Evolutionary conservation across 306 rosid genomes (phyloP).

Genomic region (Vigna hirtella): DNA sequence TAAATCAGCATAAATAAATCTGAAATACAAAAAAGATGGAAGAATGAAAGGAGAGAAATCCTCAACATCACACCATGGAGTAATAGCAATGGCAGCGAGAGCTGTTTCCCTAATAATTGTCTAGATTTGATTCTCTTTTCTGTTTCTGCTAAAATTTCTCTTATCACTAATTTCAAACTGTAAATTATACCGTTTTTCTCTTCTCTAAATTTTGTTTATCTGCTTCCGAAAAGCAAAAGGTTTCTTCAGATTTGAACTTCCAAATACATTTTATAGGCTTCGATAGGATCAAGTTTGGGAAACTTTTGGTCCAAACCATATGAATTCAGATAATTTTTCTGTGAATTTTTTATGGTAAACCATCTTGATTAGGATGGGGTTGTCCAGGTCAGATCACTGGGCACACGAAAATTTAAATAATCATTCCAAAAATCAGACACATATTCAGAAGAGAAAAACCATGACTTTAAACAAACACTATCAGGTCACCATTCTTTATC

Average conservation of each 20-base stretch:
- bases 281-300: neutral
- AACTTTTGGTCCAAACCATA: neutral
- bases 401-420: neutral
- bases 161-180: neutral
- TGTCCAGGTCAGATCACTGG: neutral
- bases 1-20: slow-evolving; percentile 21
- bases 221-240: neutral
- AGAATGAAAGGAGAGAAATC: slow-evolving; percentile 1
- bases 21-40: neutral
- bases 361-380: neutral
- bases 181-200: slow-evolving; percentile 9
- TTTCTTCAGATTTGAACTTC: neutral
- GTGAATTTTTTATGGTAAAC: neutral
- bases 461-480: neutral
- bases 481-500: neutral
- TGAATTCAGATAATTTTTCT: neutral
- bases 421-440: neutral
- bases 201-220: neutral
- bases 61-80: slow-evolving; percentile 19
- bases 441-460: neutral
- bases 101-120: slow-evolving; percentile 24
- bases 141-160: neutral
- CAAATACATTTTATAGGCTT: neutral
- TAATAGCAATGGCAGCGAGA: slow-evolving; percentile 13
- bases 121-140: slow-evolving; percentile 31